A percentile compares a stretch with the other conserved stretches of the same genome.
Evolutionary conservation across 2,329 filamentous ascomycete species (phyloP).

Genomic region (Beauveria varroae): DNA sequence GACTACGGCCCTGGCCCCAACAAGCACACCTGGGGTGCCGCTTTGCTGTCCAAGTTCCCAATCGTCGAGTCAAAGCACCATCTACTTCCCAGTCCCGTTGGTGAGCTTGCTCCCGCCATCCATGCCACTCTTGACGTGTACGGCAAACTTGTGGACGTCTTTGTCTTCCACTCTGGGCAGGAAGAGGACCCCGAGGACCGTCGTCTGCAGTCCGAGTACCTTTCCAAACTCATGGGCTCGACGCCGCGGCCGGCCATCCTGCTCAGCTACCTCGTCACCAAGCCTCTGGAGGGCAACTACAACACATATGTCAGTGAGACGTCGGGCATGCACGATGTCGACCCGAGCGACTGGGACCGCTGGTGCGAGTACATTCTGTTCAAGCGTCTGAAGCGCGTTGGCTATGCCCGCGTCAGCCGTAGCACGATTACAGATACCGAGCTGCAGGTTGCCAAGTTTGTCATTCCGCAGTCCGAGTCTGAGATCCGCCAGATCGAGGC

Average conservation of each 20-base stretch:
- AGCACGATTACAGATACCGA: slow-evolving; percentile 96
- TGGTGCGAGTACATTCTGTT: slow-evolving; percentile 99
- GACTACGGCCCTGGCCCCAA: slow-evolving; percentile 96
- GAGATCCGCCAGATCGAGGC: slow-evolving; percentile 39
- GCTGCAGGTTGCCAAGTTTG: slow-evolving; percentile 92
- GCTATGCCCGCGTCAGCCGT: slow-evolving; percentile 83
- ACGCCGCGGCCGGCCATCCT: slow-evolving; percentile 74
- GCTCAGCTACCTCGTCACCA: slow-evolving; percentile 87
- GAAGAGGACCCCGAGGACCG: slow-evolving; percentile 94
- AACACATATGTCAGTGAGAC: slow-evolving; percentile 83
- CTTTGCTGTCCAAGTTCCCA: slow-evolving; percentile 91
- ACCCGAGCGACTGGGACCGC: slow-evolving; percentile 85
- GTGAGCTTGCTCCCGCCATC: slow-evolving; percentile 91
- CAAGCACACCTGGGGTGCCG: slow-evolving; percentile 97
- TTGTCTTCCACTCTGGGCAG: slow-evolving; percentile 97
- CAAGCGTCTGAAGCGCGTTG: slow-evolving; percentile 76
- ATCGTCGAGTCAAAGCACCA: slow-evolving; percentile 97
- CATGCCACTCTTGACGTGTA: slow-evolving; percentile 95
- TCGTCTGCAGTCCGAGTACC: slow-evolving; percentile 76
- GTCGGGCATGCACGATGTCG: slow-evolving; percentile 93
- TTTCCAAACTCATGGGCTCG: slow-evolving; percentile 80
- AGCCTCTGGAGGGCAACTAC: slow-evolving; percentile 88
- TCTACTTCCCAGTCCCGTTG: slow-evolving; percentile 84
- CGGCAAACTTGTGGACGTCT: slow-evolving; percentile 81
- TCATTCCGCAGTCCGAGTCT: slow-evolving; percentile 60